Percentiles rank a stretch among this genome's conserved stretches.
Evolutionary conservation across 2,329 filamentous ascomycete genomes (phyloP).

Genomic region (Teratosphaeria nubilosa): DNA sequence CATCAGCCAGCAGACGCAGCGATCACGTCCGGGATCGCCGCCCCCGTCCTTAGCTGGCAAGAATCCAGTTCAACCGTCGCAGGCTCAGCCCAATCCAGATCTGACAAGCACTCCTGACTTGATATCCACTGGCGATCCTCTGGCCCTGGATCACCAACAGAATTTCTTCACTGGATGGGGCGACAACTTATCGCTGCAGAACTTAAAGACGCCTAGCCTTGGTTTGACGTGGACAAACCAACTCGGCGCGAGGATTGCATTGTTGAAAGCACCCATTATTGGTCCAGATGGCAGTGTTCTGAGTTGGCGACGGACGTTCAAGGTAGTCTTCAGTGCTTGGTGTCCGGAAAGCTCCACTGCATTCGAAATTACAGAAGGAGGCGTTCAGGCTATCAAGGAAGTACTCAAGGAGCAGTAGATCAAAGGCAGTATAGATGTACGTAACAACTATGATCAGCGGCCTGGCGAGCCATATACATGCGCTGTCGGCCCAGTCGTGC

Average conservation of each 20-base stretch:
- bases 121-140: conserved; percentile 41
- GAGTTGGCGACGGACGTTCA: conserved; percentile 67
- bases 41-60: background rate
- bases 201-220: conserved; percentile 72
- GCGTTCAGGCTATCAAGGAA: conserved; percentile 26
- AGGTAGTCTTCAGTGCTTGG: conserved; percentile 83
- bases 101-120: conserved; percentile 6
- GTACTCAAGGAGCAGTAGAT: background rate
- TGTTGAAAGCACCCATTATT: conserved; percentile 58
- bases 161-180: conserved; percentile 95
- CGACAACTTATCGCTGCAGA: conserved; percentile 40
- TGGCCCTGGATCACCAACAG: conserved; percentile 80
- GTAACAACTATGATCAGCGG: background rate
- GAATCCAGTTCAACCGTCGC: background rate
- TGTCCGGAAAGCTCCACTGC: conserved; percentile 50
- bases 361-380: conserved; percentile 65
- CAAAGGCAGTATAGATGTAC: background rate
- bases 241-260: conserved; percentile 68
- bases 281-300: conserved; percentile 38
- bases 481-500: conserved; percentile 7
- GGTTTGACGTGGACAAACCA: conserved; percentile 89
- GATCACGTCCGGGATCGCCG: conserved; percentile 12
- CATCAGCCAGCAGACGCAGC: conserved; percentile 1
- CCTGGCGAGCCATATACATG: conserved; percentile 12
- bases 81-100: background rate